These are phyloP conservation scores for Phoma herbarum DNA, from an alignment of 2,329 filamentous ascomycete genomes.

Conservation along the genomic window DNA sequence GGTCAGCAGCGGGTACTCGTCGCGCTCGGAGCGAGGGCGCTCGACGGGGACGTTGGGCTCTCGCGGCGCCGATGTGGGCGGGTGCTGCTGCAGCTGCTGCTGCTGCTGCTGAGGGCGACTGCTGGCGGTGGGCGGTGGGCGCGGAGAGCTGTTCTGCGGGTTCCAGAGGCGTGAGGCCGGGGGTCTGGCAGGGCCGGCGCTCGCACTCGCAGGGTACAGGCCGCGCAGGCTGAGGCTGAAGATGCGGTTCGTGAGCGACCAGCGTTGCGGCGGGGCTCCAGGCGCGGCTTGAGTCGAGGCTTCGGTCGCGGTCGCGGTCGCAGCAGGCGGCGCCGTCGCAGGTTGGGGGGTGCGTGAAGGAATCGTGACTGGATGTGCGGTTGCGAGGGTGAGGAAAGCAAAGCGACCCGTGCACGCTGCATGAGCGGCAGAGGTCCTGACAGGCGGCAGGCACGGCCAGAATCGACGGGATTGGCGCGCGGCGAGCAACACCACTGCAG, in stretches of 20 bases:
- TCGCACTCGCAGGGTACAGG: slow-evolving; percentile 28
- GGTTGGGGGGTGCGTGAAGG: slow-evolving; percentile 40
- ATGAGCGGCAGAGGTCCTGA: slow-evolving; percentile 8
- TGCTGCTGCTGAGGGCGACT: slow-evolving; percentile 34
- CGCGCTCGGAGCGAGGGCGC: slow-evolving; percentile 50
- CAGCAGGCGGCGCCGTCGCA: slow-evolving; percentile 29
- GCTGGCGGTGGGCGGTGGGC: slow-evolving; percentile 48
- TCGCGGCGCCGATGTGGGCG: slow-evolving; percentile 20
- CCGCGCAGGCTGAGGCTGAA: slow-evolving; percentile 48
- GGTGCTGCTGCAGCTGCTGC: slow-evolving; percentile 1
- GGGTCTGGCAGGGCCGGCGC: slow-evolving; percentile 40
- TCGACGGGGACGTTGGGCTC: slow-evolving; percentile 57
- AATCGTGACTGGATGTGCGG: slow-evolving; percentile 34
- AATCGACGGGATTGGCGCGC: slow-evolving; percentile 1
- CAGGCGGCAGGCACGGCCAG: slow-evolving; percentile 10
- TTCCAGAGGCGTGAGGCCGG: slow-evolving; percentile 66
- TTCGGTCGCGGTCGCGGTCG: slow-evolving; percentile 31
- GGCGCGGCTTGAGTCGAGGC: slow-evolving; percentile 28
- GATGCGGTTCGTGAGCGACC: slow-evolving; percentile 54
- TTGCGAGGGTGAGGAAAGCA: slow-evolving; percentile 19
- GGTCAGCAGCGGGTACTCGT: slow-evolving; percentile 65
- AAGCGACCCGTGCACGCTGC: slow-evolving; percentile 25
- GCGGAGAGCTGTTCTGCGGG: slow-evolving; percentile 68
- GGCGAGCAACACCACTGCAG: slow-evolving; percentile 1
- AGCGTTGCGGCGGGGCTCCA: slow-evolving; percentile 45